Evolutionary conservation across 805 yeast genomes (phyloP).

Genomic region (Metschnikowia cubensis): DNA sequence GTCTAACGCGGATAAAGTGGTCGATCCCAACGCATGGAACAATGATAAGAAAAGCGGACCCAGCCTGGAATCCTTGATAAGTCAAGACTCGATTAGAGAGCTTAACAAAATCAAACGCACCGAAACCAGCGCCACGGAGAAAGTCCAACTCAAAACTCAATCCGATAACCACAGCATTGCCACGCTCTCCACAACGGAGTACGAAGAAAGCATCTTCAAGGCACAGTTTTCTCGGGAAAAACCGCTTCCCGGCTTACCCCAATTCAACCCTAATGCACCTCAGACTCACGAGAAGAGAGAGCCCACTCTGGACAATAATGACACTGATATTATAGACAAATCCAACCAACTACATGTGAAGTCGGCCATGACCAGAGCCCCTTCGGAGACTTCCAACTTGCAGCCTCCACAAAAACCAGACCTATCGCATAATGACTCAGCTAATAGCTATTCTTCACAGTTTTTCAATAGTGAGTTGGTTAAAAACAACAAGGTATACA

Average conservation of each 20-base stretch:
- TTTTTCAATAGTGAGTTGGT: constrained; percentile 27
- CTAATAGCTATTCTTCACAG: background rate
- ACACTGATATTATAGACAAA: background rate
- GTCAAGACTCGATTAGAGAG: background rate
- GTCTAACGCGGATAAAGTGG: background rate
- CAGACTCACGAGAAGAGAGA: background rate
- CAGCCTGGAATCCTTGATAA: background rate
- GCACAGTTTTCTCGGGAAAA: constrained; percentile 29
- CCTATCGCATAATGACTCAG: background rate
- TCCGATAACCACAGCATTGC: constrained; percentile 20
- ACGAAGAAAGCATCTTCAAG: constrained; percentile 34
- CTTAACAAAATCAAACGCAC: background rate
- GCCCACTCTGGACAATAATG: background rate
- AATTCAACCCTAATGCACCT: background rate
- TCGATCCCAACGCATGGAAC: background rate
- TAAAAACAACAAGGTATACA: constrained; percentile 33
- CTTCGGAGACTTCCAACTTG: background rate
- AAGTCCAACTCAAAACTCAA: background rate
- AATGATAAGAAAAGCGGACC: background rate
- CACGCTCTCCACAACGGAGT: constrained; percentile 37
- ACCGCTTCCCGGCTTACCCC: constrained; percentile 14
- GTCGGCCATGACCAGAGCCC: background rate
- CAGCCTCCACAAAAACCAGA: constrained; percentile 1
- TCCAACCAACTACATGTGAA: constrained; percentile 1
- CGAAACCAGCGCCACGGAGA: background rate